These are phyloP conservation scores for Metarhizium rileyi DNA, from an alignment of 2,329 filamentous ascomycete species.

Conservation along the genomic window DNA sequence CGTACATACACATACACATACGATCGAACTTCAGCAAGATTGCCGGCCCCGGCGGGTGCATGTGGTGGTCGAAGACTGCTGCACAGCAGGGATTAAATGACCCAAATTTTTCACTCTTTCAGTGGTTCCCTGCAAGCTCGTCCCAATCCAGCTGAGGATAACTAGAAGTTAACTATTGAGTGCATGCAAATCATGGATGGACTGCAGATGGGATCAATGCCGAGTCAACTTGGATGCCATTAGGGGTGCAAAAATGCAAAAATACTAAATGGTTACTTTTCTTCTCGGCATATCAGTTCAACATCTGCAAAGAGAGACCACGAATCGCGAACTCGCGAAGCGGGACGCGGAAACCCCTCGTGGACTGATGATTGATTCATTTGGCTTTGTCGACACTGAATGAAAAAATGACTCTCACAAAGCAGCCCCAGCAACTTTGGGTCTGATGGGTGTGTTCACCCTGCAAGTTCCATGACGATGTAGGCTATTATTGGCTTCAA, in stretches of 20 bases:
- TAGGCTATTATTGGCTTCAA: neutral
- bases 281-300: no score
- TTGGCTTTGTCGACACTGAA: no score
- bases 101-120: neutral
- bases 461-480: neutral
- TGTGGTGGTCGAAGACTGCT: neutral
- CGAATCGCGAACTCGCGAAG: no score
- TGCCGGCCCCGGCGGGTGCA: constrained; percentile 1
- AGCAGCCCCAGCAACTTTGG: no score
- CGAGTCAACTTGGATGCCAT: no score
- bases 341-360: no score
- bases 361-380: no score
- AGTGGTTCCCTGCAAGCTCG: neutral
- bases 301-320: no score
- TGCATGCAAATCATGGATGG: neutral
- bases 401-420: no score
- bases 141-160: neutral
- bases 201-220: neutral
- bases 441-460: no score
- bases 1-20: neutral
- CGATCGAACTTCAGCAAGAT: neutral
- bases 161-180: neutral
- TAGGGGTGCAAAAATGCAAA: no score
- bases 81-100: neutral
- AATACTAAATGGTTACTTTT: no score